Evolutionary conservation across 345 rosid species (phyloP), one percentile per base, ranked within the genome.

Genomic region (Psidium friedrichsthalianum): DNA sequence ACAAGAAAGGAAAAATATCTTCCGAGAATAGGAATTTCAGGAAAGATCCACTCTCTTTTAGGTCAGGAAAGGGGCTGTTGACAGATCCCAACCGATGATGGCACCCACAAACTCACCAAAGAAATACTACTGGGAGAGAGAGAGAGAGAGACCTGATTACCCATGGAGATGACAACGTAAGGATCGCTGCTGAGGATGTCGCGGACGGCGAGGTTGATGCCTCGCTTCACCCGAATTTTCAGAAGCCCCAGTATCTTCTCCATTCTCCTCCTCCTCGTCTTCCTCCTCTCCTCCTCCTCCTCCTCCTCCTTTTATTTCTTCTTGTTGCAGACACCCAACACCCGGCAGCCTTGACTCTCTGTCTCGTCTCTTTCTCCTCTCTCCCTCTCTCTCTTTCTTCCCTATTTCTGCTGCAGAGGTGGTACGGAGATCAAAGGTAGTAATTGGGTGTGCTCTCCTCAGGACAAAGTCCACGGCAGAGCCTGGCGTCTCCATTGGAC

Each of bases 111-210:
- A 22, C 44, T 32, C 16, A 32, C 4, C 47, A 69, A 69, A 40
- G 20, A 69, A 69, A 32, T 32, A 32, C 24, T 18, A 8, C 0
- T 3, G 24, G 15, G 22, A 61, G 74, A 61, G 42, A 64, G 76
- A 27, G 61, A 58, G 16, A 12, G 25, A 40, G 27, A 85, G 54
- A 82, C 94, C 93, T 94, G 94, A 12, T 81, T 36, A 13, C 87
- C 94, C 88, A 86, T 88, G 88, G 91, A 86, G 86, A 93, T 25
- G 88, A 88, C 86, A 9, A 91, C 93, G 82, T 90, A 93, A 87
- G 95, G 94, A 54, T 93, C 95, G 87, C 94, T 93, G 90, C 87
- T 90, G 18, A 27, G 32, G 86, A 90, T 6, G 84, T 93, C 94
- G 12, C 93, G 88, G 56, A 84, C 82, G 82, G 88, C 90, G 24